A percentile compares a stretch with the other conserved stretches of the same genome.
phyloP scores from a whole-genome alignment of 306 rosid species.

The Pachyrhizus erosus region DNA sequence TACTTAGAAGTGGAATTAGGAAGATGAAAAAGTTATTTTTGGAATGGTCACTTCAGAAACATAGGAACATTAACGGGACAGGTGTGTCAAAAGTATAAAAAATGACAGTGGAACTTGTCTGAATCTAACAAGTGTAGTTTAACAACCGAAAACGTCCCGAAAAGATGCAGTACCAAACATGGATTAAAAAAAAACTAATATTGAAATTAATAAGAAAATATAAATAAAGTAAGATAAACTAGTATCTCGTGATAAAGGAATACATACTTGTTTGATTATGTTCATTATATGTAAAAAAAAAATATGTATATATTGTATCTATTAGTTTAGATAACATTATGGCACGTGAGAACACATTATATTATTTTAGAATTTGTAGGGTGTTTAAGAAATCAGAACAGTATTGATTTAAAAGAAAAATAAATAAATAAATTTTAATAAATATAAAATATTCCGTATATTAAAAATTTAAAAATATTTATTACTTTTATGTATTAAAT shows the following conservation, averaged over 20 bases:
- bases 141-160: slow-evolving; percentile 25
- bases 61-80: background rate
- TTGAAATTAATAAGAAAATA: background rate
- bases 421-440: background rate
- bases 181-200: background rate
- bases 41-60: slow-evolving; percentile 17
- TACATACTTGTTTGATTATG: too few species aligned
- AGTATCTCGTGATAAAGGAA: too few species aligned
- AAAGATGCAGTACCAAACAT: slow-evolving; percentile 31
- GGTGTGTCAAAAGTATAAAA: background rate
- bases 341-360: background rate
- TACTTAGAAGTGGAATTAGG: slow-evolving; percentile 45
- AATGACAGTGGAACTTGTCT: slow-evolving; percentile 17
- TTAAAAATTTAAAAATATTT: background rate
- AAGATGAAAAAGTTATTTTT: slow-evolving; percentile 25
- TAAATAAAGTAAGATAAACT: background rate
- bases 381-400: background rate
- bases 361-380: background rate
- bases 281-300: background rate
- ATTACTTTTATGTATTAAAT: background rate
- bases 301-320: background rate
- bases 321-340: background rate
- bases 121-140: slow-evolving; percentile 20
- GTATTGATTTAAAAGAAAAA: background rate
- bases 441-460: background rate